A percentile compares a stretch with the other conserved stretches of the same genome.
phyloP scores from a whole-genome alignment of 164 flowering plant genomes.

The Cinnamomum chago region DNA sequence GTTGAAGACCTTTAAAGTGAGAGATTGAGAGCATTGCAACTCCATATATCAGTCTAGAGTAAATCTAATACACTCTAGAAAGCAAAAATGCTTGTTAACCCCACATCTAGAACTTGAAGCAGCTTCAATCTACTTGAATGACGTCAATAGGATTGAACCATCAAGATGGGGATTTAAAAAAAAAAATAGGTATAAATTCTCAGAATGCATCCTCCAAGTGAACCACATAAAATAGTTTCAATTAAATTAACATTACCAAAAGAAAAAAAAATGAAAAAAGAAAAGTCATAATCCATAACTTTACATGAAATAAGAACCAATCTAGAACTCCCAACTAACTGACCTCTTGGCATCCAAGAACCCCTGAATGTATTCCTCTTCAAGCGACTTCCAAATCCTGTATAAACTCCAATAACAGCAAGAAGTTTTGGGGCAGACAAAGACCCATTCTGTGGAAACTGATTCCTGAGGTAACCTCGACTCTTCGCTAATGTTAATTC shows the following conservation, averaged over 20 bases:
- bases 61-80: too few relatives aligned
- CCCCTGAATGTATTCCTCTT: slow-evolving; percentile 75
- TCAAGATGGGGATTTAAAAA: too few relatives aligned
- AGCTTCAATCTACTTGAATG: too few relatives aligned
- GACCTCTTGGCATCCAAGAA: slow-evolving; percentile 95
- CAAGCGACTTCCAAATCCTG: slow-evolving; percentile 90
- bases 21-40: too few relatives aligned
- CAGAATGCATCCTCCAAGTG: too few relatives aligned
- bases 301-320: background rate
- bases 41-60: too few relatives aligned
- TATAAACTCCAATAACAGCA: slow-evolving; percentile 96
- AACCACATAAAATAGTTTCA: too few relatives aligned
- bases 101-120: too few relatives aligned
- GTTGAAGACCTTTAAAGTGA: too few relatives aligned
- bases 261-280: background rate
- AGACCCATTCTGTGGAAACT: slow-evolving; percentile 39
- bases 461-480: slow-evolving; percentile 70
- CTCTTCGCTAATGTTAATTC: slow-evolving; percentile 91
- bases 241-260: background rate
- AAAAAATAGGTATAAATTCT: too few relatives aligned
- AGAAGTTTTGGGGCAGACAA: slow-evolving; percentile 53
- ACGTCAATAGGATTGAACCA: too few relatives aligned
- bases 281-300: background rate
- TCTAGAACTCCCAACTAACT: slow-evolving; percentile 8
- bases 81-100: too few relatives aligned